These are phyloP conservation scores for Rhododendron ferrugineum DNA, from an alignment of 148 eudicot species.

Conservation along the genomic window DNA sequence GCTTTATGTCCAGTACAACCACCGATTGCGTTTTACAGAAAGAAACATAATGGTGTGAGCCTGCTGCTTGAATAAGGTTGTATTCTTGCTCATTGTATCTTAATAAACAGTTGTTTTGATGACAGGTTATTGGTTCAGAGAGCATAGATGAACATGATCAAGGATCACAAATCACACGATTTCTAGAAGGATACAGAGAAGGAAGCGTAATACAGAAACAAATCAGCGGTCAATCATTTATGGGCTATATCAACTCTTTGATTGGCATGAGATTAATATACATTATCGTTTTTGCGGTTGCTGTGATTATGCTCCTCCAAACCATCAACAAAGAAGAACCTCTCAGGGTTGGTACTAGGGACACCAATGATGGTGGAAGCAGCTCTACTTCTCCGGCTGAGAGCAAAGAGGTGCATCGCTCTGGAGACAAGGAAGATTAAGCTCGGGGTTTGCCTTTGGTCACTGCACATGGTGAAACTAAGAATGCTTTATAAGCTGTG, in stretches of 20 bases:
- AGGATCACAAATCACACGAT: conserved; percentile 62
- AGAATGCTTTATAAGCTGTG: background rate
- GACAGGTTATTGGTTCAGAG: conserved; percentile 76
- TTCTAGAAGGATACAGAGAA: conserved; percentile 79
- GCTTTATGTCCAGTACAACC: background rate
- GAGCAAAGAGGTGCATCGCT: conserved; percentile 25
- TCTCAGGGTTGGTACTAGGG: conserved; percentile 31
- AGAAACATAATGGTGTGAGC: background rate
- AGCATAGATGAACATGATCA: conserved; percentile 63
- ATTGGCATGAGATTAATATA: conserved; percentile 38
- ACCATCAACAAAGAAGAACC: conserved; percentile 49
- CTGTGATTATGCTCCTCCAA: conserved; percentile 47
- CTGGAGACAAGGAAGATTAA: conserved; percentile 68
- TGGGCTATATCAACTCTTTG: conserved; percentile 63
- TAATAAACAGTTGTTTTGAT: background rate
- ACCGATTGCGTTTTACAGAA: background rate
- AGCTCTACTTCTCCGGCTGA: conserved; percentile 29
- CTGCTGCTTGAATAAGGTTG: background rate
- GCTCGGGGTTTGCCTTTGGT: background rate
- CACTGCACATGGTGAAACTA: background rate
- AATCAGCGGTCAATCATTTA: conserved; percentile 60
- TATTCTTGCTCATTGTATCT: background rate
- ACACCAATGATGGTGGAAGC: conserved; percentile 15
- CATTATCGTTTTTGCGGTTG: conserved; percentile 50
- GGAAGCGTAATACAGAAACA: conserved; percentile 60